Conservation (phyloP, 2,329 filamentous ascomycete genomes). For the Arthrobotrys conoides region DNA sequence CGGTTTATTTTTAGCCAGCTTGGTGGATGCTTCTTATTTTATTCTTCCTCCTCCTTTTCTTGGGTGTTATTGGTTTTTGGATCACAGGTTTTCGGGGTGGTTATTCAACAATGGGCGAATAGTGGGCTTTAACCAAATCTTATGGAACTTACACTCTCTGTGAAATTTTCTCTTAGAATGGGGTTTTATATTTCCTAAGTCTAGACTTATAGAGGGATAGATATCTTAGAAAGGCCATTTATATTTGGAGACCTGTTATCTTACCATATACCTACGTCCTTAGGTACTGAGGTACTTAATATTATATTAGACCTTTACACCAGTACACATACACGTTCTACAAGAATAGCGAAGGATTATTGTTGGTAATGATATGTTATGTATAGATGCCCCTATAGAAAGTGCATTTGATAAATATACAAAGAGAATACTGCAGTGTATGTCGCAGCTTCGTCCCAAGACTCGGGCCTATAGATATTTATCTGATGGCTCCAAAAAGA, state of each 20-base stretch:
- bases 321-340: background rate
- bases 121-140: slow-evolving; percentile 12
- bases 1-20: slow-evolving; percentile 32
- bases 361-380: slow-evolving; percentile 18
- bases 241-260: background rate
- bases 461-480: background rate
- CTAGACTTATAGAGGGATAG: slow-evolving; percentile 8
- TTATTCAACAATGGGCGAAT: slow-evolving; percentile 2
- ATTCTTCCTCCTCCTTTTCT: background rate
- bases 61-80: slow-evolving; percentile 11
- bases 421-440: slow-evolving; percentile 28
- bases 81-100: background rate
- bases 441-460: slow-evolving; percentile 24
- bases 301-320: background rate
- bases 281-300: background rate
- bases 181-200: slow-evolving; percentile 14
- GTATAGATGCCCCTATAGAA: slow-evolving; percentile 7
- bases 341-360: background rate
- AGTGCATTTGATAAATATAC: slow-evolving; percentile 21
- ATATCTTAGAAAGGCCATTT: slow-evolving; percentile 12
- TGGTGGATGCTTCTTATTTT: slow-evolving; percentile 17
- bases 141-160: background rate
- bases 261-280: slow-evolving; percentile 3
- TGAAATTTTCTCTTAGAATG: background rate
- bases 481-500: background rate